phyloP scores from a whole-genome alignment of 495 filamentous ascomycete genomes.

The Penicillium macrosclerotiorum region DNA sequence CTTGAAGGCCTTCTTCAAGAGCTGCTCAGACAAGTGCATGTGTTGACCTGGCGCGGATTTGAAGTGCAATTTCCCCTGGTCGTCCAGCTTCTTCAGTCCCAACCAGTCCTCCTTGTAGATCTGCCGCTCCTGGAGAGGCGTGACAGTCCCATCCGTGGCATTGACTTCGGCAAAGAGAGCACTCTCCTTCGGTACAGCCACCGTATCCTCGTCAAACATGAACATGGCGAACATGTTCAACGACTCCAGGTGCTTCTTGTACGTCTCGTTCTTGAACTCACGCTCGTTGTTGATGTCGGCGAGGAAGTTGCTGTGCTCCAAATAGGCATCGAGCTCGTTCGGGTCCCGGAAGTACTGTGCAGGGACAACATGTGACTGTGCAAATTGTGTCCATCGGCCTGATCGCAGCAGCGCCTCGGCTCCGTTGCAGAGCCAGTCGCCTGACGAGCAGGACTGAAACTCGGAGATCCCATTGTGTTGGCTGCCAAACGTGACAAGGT shows the following conservation, averaged over 20 bases:
- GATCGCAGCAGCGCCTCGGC: constrained; percentile 68
- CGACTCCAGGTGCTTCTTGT: constrained; percentile 65
- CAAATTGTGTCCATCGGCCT: constrained; percentile 72
- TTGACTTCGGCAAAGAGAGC: constrained; percentile 90
- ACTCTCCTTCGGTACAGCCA: constrained; percentile 87
- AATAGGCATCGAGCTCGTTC: constrained; percentile 65
- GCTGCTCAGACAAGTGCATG: constrained; percentile 74
- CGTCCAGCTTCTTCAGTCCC: constrained; percentile 77
- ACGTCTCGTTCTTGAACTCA: constrained; percentile 64
- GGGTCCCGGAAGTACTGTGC: constrained; percentile 94
- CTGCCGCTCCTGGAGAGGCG: constrained; percentile 63
- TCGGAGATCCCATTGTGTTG: constrained; percentile 91
- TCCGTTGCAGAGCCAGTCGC: constrained; percentile 77
- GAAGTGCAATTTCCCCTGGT: constrained; percentile 77
- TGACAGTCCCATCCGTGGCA: constrained; percentile 58
- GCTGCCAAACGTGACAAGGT: constrained; percentile 85
- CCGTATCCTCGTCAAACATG: constrained; percentile 82
- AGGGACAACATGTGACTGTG: constrained; percentile 78
- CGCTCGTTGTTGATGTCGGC: constrained; percentile 99
- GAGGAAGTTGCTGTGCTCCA: constrained; percentile 86
- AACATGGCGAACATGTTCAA: constrained; percentile 85
- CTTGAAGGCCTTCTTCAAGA: constrained; percentile 64
- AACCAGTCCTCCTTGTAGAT: constrained; percentile 95
- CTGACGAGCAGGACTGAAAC: constrained; percentile 63
- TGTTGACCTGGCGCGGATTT: constrained; percentile 67